These are phyloP conservation scores for Leptomonas pyrrhocoris DNA, from an alignment of 208 protist species.

Conservation along the genomic window DNA sequence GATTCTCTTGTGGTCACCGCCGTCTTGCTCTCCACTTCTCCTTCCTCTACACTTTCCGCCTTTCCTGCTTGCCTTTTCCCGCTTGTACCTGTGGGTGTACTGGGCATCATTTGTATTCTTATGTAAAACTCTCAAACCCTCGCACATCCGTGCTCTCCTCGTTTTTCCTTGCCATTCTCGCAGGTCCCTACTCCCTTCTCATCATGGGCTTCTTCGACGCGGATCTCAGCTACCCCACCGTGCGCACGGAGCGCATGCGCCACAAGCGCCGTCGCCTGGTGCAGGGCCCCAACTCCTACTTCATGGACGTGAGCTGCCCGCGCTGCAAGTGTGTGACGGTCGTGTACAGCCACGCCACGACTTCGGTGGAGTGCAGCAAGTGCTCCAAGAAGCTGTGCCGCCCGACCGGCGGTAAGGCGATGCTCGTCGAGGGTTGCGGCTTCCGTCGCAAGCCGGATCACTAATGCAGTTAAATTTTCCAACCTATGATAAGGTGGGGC, in stretches of 20 bases:
- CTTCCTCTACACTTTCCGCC: background rate
- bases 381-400: constrained; percentile 97
- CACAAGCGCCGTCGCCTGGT: constrained; percentile 99
- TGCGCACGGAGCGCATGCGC: constrained; percentile 93
- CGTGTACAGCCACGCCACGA: constrained; percentile 99
- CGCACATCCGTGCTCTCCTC: background rate
- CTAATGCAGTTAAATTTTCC: constrained; percentile 33
- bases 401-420: constrained; percentile 98
- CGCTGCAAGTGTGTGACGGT: constrained; percentile 95
- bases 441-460: constrained; percentile 96
- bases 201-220: constrained; percentile 93
- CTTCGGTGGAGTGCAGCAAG: constrained; percentile 95
- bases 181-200: constrained; percentile 8
- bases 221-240: constrained; percentile 98
- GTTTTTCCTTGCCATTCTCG: background rate
- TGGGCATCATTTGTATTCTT: no score
- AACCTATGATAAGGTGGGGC: no score
- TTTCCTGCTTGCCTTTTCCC: background rate
- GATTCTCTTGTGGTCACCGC: background rate
- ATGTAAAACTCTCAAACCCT: no score
- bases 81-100: no score
- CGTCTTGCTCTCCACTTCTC: background rate
- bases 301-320: constrained; percentile 99
- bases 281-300: constrained; percentile 99
- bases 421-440: constrained; percentile 95